Evolutionary conservation across 352 stramenopile genomes (phyloP).

Genomic region (Phytophthora citricola): DNA sequence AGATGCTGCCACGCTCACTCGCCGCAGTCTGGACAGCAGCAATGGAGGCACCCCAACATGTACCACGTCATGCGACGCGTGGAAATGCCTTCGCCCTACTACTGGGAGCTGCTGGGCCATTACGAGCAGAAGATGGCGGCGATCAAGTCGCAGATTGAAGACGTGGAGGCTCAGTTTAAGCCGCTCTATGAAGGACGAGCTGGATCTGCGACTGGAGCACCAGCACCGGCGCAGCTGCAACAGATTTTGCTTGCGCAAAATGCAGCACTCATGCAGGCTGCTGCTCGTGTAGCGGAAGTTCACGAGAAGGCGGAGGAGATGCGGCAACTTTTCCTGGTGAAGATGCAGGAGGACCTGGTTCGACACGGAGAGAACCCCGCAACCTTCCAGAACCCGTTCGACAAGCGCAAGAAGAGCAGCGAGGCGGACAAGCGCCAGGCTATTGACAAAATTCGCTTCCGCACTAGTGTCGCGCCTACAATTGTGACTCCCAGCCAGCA

Average conservation of each 20-base stretch:
- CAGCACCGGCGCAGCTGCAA: slow-evolving; percentile 57
- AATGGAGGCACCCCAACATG: slow-evolving; percentile 45
- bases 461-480: slow-evolving; percentile 72
- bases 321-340: slow-evolving; percentile 70
- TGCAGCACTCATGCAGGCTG: slow-evolving; percentile 75
- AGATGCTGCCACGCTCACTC: slow-evolving; percentile 66
- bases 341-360: slow-evolving; percentile 66
- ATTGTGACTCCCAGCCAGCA: slow-evolving; percentile 48
- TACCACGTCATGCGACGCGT: slow-evolving; percentile 76
- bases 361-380: slow-evolving; percentile 65
- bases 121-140: slow-evolving; percentile 77
- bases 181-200: slow-evolving; percentile 49
- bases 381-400: slow-evolving; percentile 77
- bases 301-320: slow-evolving; percentile 81
- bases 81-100: slow-evolving; percentile 83
- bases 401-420: slow-evolving; percentile 80
- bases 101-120: slow-evolving; percentile 77
- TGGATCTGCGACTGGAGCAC: slow-evolving; percentile 8
- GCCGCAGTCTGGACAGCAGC: slow-evolving; percentile 69
- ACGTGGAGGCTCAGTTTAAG: slow-evolving; percentile 71
- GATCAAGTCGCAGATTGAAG: slow-evolving; percentile 81
- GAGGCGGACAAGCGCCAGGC: slow-evolving; percentile 59
- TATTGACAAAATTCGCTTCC: slow-evolving; percentile 85
- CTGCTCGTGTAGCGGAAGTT: slow-evolving; percentile 75
- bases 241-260: slow-evolving; percentile 85